These are phyloP conservation scores for Coix lacrymajobi DNA, from an alignment of 176 grass and related monocot species.

Conservation along the genomic window DNA sequence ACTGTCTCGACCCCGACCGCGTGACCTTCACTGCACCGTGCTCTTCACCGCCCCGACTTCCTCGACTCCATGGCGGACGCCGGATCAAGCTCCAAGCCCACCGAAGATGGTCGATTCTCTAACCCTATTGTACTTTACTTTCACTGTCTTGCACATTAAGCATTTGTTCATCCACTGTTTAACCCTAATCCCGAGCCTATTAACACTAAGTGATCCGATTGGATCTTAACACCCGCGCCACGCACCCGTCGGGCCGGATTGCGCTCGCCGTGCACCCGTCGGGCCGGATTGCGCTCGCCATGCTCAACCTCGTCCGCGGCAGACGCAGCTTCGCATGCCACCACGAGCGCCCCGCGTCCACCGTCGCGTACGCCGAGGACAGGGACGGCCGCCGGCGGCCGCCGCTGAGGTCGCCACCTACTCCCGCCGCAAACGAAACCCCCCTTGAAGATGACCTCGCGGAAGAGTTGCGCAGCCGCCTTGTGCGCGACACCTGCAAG, in stretches of 20 bases:
- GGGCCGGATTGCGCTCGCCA: constrained; percentile 62
- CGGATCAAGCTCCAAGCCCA: no score
- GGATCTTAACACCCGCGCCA: no score
- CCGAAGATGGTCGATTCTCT: no score
- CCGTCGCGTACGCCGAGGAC: constrained; percentile 43
- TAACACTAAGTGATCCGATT: no score
- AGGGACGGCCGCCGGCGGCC: background rate
- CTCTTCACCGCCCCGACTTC: no score
- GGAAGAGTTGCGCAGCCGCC: constrained; percentile 54
- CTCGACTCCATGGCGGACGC: no score
- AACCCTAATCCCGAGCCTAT: no score
- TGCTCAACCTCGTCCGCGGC: constrained; percentile 73
- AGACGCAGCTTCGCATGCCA: constrained; percentile 71
- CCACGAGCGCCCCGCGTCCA: constrained; percentile 50
- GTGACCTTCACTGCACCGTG: no score
- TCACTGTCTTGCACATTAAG: no score
- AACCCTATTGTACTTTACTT: no score
- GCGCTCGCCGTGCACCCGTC: constrained; percentile 69
- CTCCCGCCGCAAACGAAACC: background rate
- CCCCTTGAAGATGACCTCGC: background rate
- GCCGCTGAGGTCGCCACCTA: background rate
- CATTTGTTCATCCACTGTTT: no score
- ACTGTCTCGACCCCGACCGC: no score
- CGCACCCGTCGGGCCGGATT: constrained; percentile 26
- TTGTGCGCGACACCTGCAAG: constrained; percentile 61